A percentile compares a stretch with the other conserved stretches of the same genome.
Evolutionary conservation across 2,329 filamentous ascomycete genomes (phyloP).

Genomic region (Sclerotinia spermophila): DNA sequence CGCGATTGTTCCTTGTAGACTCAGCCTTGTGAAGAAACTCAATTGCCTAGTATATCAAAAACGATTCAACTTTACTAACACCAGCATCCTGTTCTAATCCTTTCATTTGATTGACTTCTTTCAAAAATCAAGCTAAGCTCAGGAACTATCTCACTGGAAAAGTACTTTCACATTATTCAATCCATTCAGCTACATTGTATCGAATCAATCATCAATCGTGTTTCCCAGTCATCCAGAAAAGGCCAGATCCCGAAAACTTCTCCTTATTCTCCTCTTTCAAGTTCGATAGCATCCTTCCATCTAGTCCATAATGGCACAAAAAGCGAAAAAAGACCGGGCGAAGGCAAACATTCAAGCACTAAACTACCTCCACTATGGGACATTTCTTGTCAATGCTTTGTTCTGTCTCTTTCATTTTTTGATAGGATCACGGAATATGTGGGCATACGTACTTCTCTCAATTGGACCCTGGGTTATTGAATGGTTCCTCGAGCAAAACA

Average conservation of each 20-base stretch:
- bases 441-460: slow-evolving; percentile 69
- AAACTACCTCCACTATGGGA: slow-evolving; percentile 76
- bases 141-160: background rate
- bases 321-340: slow-evolving; percentile 53
- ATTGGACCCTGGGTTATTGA: slow-evolving; percentile 74
- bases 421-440: slow-evolving; percentile 58
- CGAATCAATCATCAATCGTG: background rate
- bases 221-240: background rate
- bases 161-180: background rate
- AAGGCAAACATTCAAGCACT: slow-evolving; percentile 75
- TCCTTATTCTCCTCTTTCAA: slow-evolving; percentile 18
- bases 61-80: background rate
- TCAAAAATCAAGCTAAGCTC: too few relatives aligned
- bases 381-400: slow-evolving; percentile 65
- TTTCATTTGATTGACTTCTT: background rate
- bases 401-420: slow-evolving; percentile 70
- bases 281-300: background rate
- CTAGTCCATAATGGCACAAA: slow-evolving; percentile 35
- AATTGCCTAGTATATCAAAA: background rate
- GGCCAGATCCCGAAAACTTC: slow-evolving; percentile 1
- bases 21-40: slow-evolving; percentile 16
- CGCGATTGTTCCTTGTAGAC: background rate
- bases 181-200: background rate
- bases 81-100: background rate
- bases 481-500: slow-evolving; percentile 78